Percentiles rank a stretch among this genome's conserved stretches.
Evolutionary conservation across 2,329 filamentous ascomycete species (phyloP).

Genomic region (Nothophaeocryptopus gaeumannii): DNA sequence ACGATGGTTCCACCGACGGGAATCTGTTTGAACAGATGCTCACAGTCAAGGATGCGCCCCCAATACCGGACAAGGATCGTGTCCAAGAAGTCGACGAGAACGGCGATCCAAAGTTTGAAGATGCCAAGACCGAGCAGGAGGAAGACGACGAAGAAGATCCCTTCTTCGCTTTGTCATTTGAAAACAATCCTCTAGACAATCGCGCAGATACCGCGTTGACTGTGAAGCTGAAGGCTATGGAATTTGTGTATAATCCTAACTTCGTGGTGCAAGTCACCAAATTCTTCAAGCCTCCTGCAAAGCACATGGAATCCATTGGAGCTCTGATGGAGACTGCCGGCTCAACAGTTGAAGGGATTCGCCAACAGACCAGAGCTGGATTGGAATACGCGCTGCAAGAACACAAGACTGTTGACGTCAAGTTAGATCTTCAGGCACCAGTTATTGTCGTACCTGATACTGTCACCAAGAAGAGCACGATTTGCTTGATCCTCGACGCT

Average conservation of each 20-base stretch:
- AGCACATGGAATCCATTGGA: constrained; percentile 97
- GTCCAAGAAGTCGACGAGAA: constrained; percentile 51
- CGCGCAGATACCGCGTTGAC: constrained; percentile 87
- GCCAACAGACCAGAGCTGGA: constrained; percentile 92
- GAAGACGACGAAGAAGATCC: constrained; percentile 60
- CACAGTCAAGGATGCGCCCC: constrained; percentile 82
- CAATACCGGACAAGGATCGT: constrained; percentile 50
- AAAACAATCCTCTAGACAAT: constrained; percentile 91
- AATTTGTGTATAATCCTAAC: constrained; percentile 95
- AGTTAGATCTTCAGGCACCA: constrained; percentile 90
- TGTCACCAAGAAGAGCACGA: constrained; percentile 74
- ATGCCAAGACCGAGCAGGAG: constrained; percentile 41
- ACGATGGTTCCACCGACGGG: constrained; percentile 89
- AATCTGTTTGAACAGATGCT: constrained; percentile 94
- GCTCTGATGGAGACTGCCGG: constrained; percentile 94
- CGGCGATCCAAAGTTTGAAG: constrained; percentile 44
- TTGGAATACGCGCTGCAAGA: constrained; percentile 95
- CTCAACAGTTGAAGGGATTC: constrained; percentile 88
- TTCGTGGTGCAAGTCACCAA: constrained; percentile 87
- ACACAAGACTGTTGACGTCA: constrained; percentile 96
- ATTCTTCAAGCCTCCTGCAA: constrained; percentile 94
- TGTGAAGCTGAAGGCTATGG: constrained; percentile 89
- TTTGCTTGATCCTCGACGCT: constrained; percentile 91
- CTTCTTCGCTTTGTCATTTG: constrained; percentile 89
- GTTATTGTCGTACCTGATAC: constrained; percentile 95